A percentile compares a stretch with the other conserved stretches of the same genome.
Evolutionary conservation across 2,329 filamentous ascomycete genomes (phyloP).

Genomic region (Ceratocystis cacaofunesta): DNA sequence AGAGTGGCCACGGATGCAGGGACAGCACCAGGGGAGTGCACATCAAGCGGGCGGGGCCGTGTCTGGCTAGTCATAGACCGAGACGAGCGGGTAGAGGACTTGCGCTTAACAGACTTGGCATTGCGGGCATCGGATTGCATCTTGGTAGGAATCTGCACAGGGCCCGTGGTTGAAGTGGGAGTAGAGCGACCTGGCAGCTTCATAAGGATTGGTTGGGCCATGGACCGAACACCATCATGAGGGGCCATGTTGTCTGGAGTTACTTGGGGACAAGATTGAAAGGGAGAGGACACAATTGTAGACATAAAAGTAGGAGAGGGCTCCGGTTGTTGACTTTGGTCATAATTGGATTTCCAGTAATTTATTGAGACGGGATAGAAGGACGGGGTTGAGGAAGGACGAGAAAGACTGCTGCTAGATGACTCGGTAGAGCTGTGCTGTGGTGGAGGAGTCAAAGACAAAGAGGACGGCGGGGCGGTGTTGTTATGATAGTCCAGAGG

Average conservation of each 20-base stretch:
- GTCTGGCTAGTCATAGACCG: constrained; percentile 23
- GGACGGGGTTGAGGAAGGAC: constrained; percentile 12
- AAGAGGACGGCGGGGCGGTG: not conserved
- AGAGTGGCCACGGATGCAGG: constrained; percentile 46
- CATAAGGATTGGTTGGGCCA: constrained; percentile 10
- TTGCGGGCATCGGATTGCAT: not conserved
- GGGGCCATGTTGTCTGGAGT: constrained; percentile 8
- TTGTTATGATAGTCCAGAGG: not conserved
- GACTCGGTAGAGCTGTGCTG: constrained; percentile 2
- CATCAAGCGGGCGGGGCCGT: constrained; percentile 26
- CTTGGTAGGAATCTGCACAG: constrained; percentile 40
- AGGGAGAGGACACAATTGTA: constrained; percentile 15
- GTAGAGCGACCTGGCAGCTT: constrained; percentile 15
- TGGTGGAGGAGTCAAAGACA: constrained; percentile 3
- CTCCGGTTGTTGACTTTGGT: constrained; percentile 17
- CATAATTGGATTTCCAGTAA: constrained; percentile 17
- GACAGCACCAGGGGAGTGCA: constrained; percentile 38
- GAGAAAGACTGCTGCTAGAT: constrained; percentile 1
- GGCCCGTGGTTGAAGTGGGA: constrained; percentile 28
- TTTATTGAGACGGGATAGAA: constrained; percentile 4
- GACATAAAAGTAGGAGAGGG: constrained; percentile 9
- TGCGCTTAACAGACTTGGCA: constrained; percentile 9
- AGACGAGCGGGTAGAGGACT: constrained; percentile 26
- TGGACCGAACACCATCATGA: not conserved
- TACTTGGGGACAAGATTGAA: constrained; percentile 1